These are phyloP conservation scores for Penicillium herquei DNA, from an alignment of 495 filamentous ascomycete species.

Conservation along the genomic window DNA sequence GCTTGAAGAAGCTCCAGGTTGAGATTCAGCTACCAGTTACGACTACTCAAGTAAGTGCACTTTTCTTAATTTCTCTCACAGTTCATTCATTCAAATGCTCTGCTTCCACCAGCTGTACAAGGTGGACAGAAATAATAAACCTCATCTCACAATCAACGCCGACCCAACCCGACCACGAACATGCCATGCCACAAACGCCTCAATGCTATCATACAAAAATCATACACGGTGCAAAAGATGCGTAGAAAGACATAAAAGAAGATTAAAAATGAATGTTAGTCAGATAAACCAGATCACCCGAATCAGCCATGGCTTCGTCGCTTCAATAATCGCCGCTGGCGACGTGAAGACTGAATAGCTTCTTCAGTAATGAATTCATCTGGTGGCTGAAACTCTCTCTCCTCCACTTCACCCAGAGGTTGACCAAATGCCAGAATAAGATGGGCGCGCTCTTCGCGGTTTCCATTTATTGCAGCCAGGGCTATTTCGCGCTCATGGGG, in stretches of 20 bases:
- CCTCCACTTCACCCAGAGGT: slow-evolving; percentile 68
- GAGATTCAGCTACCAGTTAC: too few relatives aligned
- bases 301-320: slow-evolving; percentile 29
- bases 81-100: neutral
- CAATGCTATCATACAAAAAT: slow-evolving; percentile 30
- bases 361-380: slow-evolving; percentile 67
- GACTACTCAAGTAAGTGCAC: too few relatives aligned
- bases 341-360: slow-evolving; percentile 59
- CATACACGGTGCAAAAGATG: neutral
- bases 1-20: too few relatives aligned
- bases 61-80: too few relatives aligned
- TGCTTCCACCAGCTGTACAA: neutral
- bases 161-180: neutral
- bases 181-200: slow-evolving; percentile 20
- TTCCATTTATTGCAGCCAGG: neutral
- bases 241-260: slow-evolving; percentile 3
- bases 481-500: slow-evolving; percentile 60
- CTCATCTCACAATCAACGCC: neutral
- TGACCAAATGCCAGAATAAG: slow-evolving; percentile 68
- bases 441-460: slow-evolving; percentile 33
- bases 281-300: neutral
- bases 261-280: neutral
- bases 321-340: slow-evolving; percentile 53
- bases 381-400: slow-evolving; percentile 73
- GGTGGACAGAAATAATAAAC: neutral